Evolutionary conservation across 805 yeast species (phyloP), one percentile per base, ranked within the genome.

Genomic region (Grigorovia jiainica): DNA sequence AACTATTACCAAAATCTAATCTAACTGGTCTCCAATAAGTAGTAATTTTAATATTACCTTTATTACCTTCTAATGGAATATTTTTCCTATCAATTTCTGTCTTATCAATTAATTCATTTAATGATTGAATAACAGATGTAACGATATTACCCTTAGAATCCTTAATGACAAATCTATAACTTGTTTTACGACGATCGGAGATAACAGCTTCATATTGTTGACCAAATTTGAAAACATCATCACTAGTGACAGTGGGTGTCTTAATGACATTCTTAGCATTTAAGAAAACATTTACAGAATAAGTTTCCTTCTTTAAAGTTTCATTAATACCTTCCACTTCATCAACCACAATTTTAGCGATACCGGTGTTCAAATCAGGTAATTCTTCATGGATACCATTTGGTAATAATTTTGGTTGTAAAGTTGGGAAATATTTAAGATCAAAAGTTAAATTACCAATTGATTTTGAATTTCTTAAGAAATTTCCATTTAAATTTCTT

Each of bases 341-440:
- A 45, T 79, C 82, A 50, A 90, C 41, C 8, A 48, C 41, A 30
- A 62, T 65, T 53, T 79, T 72, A 17, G 82, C 77, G 52, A 94
- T 79, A 72, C 99, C 99, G 13, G 97, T 87, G 65, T 90, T 90
- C 59, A 86, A 75, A 50, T 87, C 96, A 36, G 95, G 95, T 36
- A 94, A 84, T 38, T 94, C 87, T 49, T 78, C 80, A 41, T 74
- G 70, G 2, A 89, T 80, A 39, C 96, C 96, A 61, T 87, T 95
- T 3, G 85, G 75, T 66, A 51, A 69, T 61, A 43, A 76, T 70
- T 64, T 76, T 70, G 65, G 57, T 44, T 66, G 66, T 46, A 87
- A 65, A 11, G 92, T 80, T 33, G 95, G 92, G 71, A 79, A 78
- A 67, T 73, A 84, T 48, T 77, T 76, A 51, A 84, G 70, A 47